Evolutionary conservation across 2,329 filamentous ascomycete species (phyloP), one percentile per base, ranked within the genome.

Genomic region (Exophiala xenobiotica): DNA sequence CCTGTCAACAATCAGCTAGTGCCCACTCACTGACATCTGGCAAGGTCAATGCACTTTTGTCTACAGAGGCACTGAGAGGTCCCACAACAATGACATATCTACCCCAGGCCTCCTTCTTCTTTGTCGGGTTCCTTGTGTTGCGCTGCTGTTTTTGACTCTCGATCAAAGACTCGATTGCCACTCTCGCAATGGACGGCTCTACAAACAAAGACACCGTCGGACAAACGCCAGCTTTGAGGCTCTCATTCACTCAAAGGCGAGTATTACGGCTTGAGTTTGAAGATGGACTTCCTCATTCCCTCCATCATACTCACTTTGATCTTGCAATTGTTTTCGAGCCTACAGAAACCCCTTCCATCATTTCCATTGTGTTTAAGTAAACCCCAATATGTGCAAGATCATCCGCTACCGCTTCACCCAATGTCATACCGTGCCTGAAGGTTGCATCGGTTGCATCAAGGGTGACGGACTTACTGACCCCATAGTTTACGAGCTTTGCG

Each of bases 381-480:
- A 11, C 11, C n/a, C 33, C 47, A 44, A 42, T 4, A 52, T 52
- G 49, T 52, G 49, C 49, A 52, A 52, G 31, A 27, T 43, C 31
- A 26, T 52, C 19, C 35, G 35, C 31, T 52, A 39, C 31, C n/a
- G 29, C 18, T 52, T 47, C 27, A 47, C 44, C 23, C 18, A 43
- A 40, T 52, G 49, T 37, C 24, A 18, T 20, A 22, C 22, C 9
- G 19, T 22, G 38, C 19, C 19, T 14, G n/a, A 24, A 18, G 18
- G 23, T 23, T 18, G n/a, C 19, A 18, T n/a, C 19, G 12, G 12
- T 23, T 40, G 38, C 38, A 14, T 4, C 3, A 24, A 40, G n/a
- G 38, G 38, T 20, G 18, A 40, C 4, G 31, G 31, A 14, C n/a
- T 16, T 4, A 40, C 23, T n/a, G 22, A 23, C 19, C 9, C 19